phyloP scores from a whole-genome alignment of 345 rosid species.

The Lenwebbia sp. region DNA sequence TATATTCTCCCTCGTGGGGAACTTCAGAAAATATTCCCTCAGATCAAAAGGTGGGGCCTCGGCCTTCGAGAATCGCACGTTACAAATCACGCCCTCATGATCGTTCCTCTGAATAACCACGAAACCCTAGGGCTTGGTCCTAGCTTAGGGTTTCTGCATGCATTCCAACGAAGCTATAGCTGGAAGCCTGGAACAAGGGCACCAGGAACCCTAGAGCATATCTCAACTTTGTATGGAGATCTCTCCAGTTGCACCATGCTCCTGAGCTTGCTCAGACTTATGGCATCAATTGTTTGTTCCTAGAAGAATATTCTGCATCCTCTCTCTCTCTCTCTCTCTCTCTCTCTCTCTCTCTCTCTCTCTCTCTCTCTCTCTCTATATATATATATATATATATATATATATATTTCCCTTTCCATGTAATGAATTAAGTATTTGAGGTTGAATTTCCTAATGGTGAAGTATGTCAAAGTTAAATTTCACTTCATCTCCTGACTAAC shows the following conservation, averaged over 20 bases:
- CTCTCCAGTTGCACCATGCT: neutral
- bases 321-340: no score
- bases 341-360: no score
- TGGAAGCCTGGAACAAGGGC: neutral
- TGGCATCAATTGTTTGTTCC: neutral
- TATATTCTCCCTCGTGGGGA: neutral
- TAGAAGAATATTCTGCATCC: neutral
- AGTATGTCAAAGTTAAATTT: neutral
- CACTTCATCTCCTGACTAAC: neutral
- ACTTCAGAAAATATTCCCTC: neutral
- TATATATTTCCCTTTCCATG: no score
- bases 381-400: no score
- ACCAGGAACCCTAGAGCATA: neutral
- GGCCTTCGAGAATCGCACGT: conserved; percentile 1
- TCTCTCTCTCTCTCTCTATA: no score
- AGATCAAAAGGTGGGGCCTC: conserved; percentile 16
- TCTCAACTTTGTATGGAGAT: neutral
- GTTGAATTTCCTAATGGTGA: neutral
- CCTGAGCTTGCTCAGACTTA: neutral
- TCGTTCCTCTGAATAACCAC: neutral
- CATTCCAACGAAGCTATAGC: neutral
- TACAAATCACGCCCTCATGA: conserved; percentile 20
- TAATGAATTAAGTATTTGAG: neutral
- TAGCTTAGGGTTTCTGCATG: neutral
- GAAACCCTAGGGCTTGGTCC: neutral